Conservation (phyloP, 768 basidiomycete genomes). For the Suillus sp. region DNA sequence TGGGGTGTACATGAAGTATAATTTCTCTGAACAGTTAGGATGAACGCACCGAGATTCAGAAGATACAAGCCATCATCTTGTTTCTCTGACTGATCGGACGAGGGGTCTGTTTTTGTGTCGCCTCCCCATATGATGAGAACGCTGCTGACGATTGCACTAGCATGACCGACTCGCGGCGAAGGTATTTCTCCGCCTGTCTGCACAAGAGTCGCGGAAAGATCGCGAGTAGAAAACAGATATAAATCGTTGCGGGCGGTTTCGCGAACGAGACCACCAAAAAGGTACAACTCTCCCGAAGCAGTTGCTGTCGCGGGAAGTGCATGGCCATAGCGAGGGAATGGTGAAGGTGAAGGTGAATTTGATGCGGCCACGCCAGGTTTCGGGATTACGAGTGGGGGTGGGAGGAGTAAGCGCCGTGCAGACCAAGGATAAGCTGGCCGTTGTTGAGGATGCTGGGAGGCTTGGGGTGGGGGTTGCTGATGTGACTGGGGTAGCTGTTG, state of each 20-base stretch:
- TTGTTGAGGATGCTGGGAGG: slow-evolving; percentile 37
- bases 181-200: slow-evolving; percentile 91
- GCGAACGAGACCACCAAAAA: slow-evolving; percentile 95
- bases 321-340: slow-evolving; percentile 96
- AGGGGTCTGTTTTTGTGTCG: slow-evolving; percentile 83
- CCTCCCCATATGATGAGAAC: slow-evolving; percentile 98
- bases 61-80: slow-evolving; percentile 95
- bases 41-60: slow-evolving; percentile 81
- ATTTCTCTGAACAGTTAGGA: background rate
- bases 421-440: slow-evolving; percentile 84
- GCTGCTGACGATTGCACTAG: slow-evolving; percentile 92
- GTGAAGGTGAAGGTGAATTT: slow-evolving; percentile 74
- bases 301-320: slow-evolving; percentile 81
- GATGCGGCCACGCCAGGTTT: slow-evolving; percentile 68
- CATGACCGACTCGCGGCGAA: slow-evolving; percentile 92
- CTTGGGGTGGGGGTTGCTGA: slow-evolving; percentile 31
- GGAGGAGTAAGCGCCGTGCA: slow-evolving; percentile 67
- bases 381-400: slow-evolving; percentile 63
- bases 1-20: slow-evolving; percentile 33
- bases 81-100: slow-evolving; percentile 61
- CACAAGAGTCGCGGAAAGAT: slow-evolving; percentile 77
- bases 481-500: slow-evolving; percentile 32
- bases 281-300: slow-evolving; percentile 85
- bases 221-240: slow-evolving; percentile 82
- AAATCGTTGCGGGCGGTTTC: slow-evolving; percentile 91